Percentiles rank a stretch among this genome's conserved stretches.
phyloP scores from a whole-genome alignment of 345 rosid species.

The Microcos paniculata region DNA sequence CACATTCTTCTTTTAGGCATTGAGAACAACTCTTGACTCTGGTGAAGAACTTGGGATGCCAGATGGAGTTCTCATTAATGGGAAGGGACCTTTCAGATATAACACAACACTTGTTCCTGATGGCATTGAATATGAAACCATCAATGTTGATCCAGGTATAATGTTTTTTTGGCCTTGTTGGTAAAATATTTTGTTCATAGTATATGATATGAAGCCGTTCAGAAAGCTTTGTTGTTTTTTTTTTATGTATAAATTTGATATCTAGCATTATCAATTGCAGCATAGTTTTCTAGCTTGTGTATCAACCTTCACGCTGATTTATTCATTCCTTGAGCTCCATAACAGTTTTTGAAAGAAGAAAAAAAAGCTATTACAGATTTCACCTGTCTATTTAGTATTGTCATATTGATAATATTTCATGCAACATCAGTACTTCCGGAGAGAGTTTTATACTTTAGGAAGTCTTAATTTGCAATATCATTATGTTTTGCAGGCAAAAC shows the following conservation, averaged over 20 bases:
- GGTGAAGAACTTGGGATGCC: slow-evolving; percentile 96
- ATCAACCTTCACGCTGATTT: background rate
- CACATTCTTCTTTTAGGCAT: slow-evolving; percentile 44
- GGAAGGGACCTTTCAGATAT: slow-evolving; percentile 87
- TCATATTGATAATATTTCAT: background rate
- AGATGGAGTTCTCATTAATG: slow-evolving; percentile 92
- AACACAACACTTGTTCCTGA: slow-evolving; percentile 71
- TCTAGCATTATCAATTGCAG: no score
- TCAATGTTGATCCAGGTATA: slow-evolving; percentile 75
- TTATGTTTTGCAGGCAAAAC: slow-evolving; percentile 68
- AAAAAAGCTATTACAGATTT: background rate
- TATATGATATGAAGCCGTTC: background rate
- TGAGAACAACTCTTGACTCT: slow-evolving; percentile 65
- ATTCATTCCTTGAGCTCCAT: background rate
- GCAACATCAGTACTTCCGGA: background rate
- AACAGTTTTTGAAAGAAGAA: background rate
- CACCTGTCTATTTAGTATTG: background rate
- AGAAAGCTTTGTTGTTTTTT: background rate
- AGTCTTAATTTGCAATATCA: slow-evolving; percentile 8
- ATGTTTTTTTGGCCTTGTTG: background rate
- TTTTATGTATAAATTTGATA: slow-evolving; percentile 13
- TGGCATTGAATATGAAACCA: slow-evolving; percentile 69
- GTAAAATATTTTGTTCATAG: background rate
- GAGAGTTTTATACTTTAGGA: background rate
- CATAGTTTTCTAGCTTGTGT: no score